Conservation (phyloP, 306 rosid genomes). For the Psophocarpus tetragonolobus region DNA sequence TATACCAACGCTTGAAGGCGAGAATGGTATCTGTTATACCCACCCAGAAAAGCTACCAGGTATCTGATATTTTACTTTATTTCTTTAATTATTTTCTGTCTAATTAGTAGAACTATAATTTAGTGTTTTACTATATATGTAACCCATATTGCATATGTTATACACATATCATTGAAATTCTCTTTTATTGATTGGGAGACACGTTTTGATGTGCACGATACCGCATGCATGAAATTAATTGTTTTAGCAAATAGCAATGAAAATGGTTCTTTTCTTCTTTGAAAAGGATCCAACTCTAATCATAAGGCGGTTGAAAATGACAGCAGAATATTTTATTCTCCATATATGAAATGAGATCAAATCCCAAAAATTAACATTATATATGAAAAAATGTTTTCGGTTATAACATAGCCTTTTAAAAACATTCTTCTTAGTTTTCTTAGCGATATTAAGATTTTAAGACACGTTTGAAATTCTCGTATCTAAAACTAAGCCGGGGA, state of each 20-base stretch:
- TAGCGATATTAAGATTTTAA: neutral
- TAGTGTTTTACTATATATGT: constrained; percentile 11
- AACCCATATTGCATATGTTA: constrained; percentile 24
- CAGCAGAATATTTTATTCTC: neutral
- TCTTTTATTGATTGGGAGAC: constrained; percentile 30
- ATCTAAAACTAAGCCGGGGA: neutral
- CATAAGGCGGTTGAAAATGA: constrained; percentile 34
- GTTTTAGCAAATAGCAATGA: neutral
- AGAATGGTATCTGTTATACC: constrained; percentile 90
- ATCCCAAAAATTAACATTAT: neutral
- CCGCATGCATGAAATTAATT: constrained; percentile 29
- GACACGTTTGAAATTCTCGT: neutral
- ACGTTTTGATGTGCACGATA: constrained; percentile 35
- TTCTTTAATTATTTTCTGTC: neutral
- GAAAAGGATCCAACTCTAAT: constrained; percentile 16
- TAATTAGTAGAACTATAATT: neutral
- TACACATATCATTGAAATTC: neutral
- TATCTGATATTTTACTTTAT: neutral
- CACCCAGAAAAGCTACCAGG: constrained; percentile 98
- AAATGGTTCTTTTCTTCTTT: neutral
- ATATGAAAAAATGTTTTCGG: neutral
- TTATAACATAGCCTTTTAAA: neutral
- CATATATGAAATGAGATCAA: neutral
- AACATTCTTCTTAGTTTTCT: neutral
- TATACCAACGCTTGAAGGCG: constrained; percentile 85